Conservation (phyloP, 495 filamentous ascomycete genomes). For the Collariella sp. region DNA sequence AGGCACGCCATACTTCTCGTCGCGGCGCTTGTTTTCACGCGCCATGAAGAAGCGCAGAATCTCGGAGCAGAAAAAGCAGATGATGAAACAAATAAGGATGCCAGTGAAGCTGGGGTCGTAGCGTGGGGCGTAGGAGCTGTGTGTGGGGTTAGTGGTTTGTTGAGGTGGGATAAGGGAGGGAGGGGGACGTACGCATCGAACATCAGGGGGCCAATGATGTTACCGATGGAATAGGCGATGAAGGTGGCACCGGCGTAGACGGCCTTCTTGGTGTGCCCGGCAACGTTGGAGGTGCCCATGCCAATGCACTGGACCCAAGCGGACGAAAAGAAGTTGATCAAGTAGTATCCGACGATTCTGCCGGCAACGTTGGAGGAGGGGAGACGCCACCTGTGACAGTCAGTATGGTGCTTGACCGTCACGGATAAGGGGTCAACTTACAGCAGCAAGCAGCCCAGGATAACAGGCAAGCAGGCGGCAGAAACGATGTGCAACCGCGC, state of each 20-base stretch:
- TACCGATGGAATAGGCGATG: slow-evolving; percentile 3
- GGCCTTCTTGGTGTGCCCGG: slow-evolving; percentile 8
- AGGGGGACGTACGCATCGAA: slow-evolving; percentile 1
- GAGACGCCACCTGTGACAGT: background rate
- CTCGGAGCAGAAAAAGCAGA: slow-evolving; percentile 1
- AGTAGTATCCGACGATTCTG: slow-evolving; percentile 3
- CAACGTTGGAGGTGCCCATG: slow-evolving; percentile 7
- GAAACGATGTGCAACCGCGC: slow-evolving; percentile 1
- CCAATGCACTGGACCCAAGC: slow-evolving; percentile 6
- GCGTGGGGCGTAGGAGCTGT: slow-evolving; percentile 1
- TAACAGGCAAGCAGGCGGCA: background rate
- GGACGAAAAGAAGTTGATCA: slow-evolving; percentile 8
- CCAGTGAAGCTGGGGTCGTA: slow-evolving; percentile 4
- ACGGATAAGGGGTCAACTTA: background rate
- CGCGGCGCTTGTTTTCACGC: slow-evolving; percentile 1
- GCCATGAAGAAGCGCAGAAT: background rate
- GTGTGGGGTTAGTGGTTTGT: background rate
- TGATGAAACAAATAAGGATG: slow-evolving; percentile 1
- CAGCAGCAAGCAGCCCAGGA: background rate
- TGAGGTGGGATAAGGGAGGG: no score
- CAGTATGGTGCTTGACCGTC: background rate
- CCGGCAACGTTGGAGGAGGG: slow-evolving; percentile 1
- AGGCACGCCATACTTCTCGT: background rate
- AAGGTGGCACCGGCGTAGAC: slow-evolving; percentile 1
- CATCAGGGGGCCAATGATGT: slow-evolving; percentile 6